Percentiles rank a stretch among this genome's conserved stretches.
Evolutionary conservation across 2,329 filamentous ascomycete species (phyloP).

Genomic region (Talaromyces sp.): DNA sequence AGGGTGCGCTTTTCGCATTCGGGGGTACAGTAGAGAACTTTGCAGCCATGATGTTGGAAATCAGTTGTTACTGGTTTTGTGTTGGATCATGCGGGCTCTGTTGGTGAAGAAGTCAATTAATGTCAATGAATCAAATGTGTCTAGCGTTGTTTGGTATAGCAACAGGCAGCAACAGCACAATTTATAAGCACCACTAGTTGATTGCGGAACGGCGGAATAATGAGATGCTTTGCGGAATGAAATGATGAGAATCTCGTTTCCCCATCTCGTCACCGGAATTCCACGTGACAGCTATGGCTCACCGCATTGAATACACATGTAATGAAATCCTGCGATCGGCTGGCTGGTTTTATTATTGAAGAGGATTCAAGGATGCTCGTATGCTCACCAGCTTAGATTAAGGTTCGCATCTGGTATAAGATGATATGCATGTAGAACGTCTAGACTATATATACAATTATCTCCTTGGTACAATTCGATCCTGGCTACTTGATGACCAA

Average conservation of each 20-base stretch:
- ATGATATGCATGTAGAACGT: no score
- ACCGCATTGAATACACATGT: no score
- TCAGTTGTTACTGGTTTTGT: not conserved
- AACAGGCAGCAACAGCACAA: not conserved
- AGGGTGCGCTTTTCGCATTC: slow-evolving; percentile 28
- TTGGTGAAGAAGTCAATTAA: not conserved
- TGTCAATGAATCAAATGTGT: not conserved
- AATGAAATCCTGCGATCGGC: no score
- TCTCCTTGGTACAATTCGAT: not conserved
- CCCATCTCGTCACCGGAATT: not conserved
- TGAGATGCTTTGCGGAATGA: no score
- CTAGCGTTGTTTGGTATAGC: not conserved
- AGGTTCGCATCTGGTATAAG: no score
- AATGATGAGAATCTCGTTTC: no score
- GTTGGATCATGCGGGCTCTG: not conserved
- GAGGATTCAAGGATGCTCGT: no score
- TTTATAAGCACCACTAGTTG: not conserved
- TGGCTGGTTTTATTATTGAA: no score
- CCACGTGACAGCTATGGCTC: not conserved
- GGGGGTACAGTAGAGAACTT: slow-evolving; percentile 28
- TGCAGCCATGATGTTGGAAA: slow-evolving; percentile 16
- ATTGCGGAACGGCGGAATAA: no score
- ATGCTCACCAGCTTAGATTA: no score
- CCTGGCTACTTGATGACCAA: not conserved
- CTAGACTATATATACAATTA: no score